phyloP scores from a whole-genome alignment of 345 rosid genomes.

The Mercurialis annua region DNA sequence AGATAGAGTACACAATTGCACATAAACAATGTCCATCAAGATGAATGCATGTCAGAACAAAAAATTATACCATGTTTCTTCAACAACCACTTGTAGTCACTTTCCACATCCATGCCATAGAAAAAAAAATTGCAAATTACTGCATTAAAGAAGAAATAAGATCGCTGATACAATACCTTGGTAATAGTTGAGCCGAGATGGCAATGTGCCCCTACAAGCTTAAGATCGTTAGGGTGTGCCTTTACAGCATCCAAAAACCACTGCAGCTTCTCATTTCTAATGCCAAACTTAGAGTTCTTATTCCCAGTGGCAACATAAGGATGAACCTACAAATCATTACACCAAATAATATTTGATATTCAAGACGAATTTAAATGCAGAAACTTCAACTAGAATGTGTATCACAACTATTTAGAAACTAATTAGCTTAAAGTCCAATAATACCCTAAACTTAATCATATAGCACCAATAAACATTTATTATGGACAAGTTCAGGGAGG shows the following conservation, averaged over 20 bases:
- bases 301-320: constrained; percentile 98
- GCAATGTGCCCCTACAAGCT: constrained; percentile 97
- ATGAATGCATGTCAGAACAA: not conserved
- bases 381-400: not conserved
- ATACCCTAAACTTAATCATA: not conserved
- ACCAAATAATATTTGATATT: not conserved
- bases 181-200: constrained; percentile 98
- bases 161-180: constrained; percentile 43
- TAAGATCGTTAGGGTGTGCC: constrained; percentile 78
- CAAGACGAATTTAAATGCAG: constrained; percentile 1
- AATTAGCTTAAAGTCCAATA: not conserved
- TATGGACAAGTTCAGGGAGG: not conserved
- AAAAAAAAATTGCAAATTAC: not conserved
- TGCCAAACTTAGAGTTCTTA: constrained; percentile 97
- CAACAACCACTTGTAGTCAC: not conserved
- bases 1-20: not conserved
- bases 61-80: not conserved
- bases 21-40: not conserved
- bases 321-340: constrained; percentile 59
- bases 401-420: not conserved
- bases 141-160: not conserved
- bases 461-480: not conserved
- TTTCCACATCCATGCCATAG: not conserved
- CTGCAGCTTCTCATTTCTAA: constrained; percentile 95
- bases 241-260: constrained; percentile 97